Percentiles rank a stretch among this genome's conserved stretches.
Conservation (phyloP, 2,329 filamentous ascomycete genomes). For the Neofusicoccum ribis region DNA sequence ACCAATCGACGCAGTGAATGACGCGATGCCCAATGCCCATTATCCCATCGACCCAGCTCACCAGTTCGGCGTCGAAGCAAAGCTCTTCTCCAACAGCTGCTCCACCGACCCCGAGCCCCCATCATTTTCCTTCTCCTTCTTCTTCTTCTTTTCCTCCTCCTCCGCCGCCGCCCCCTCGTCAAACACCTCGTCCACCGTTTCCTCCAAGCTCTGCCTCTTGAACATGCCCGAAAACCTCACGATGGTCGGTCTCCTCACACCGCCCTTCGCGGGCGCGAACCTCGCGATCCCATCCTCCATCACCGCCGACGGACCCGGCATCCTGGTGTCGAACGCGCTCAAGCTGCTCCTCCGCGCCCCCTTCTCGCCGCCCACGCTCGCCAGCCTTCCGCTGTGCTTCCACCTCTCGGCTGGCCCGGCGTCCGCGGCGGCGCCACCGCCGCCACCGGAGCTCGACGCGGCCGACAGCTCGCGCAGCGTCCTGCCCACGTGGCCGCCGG, state of each 20-base stretch:
- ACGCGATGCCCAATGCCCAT: no score
- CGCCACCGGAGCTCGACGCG: no score
- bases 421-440: no score
- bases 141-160: background rate
- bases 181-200: slow-evolving; percentile 5
- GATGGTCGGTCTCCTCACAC: slow-evolving; percentile 5
- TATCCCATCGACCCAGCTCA: no score
- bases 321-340: background rate
- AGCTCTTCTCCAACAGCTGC: background rate
- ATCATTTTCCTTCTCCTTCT: background rate
- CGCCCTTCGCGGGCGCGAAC: background rate
- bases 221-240: slow-evolving; percentile 12
- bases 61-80: no score
- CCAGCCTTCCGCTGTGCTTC: no score
- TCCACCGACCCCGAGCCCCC: background rate
- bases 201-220: slow-evolving; percentile 6
- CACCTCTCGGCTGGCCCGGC: no score
- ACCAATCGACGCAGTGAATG: no score
- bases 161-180: background rate
- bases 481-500: background rate
- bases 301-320: background rate
- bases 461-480: slow-evolving; percentile 1
- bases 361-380: background rate
- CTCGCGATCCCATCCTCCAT: background rate
- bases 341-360: background rate